Conservation (phyloP, 2,329 filamentous ascomycete genomes). For the Fusarium albosuccineum region DNA sequence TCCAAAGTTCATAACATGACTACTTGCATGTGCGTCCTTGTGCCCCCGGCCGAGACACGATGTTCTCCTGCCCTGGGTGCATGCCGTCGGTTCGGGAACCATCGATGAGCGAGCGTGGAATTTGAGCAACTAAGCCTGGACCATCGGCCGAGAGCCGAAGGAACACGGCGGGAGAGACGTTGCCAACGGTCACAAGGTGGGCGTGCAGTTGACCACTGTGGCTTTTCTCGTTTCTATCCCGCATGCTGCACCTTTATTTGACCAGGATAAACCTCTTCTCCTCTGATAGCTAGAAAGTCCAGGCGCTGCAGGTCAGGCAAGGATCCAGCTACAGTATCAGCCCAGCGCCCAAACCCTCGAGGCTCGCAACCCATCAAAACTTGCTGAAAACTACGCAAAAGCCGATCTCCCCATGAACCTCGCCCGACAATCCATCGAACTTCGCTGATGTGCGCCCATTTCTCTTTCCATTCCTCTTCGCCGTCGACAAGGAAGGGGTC, state of each 20-base stretch:
- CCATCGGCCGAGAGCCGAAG: too few relatives aligned
- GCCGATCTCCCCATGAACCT: conserved; percentile 10
- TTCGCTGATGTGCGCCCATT: conserved; percentile 3
- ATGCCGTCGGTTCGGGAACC: too few relatives aligned
- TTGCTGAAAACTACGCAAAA: conserved; percentile 45
- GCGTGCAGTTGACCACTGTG: too few relatives aligned
- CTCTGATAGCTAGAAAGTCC: too few relatives aligned
- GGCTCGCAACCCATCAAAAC: conserved; percentile 34
- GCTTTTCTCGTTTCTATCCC: too few relatives aligned
- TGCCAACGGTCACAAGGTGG: too few relatives aligned
- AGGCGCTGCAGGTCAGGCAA: too few relatives aligned
- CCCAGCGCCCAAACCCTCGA: conserved; percentile 13
- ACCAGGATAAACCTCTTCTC: neutral
- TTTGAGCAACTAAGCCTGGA: too few relatives aligned
- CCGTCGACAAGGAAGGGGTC: too few relatives aligned
- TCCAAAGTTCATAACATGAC: neutral
- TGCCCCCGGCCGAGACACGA: too few relatives aligned
- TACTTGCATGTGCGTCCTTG: neutral
- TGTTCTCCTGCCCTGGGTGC: too few relatives aligned
- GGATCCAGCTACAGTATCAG: conserved; percentile 1
- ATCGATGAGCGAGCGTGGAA: too few relatives aligned
- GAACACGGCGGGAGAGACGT: neutral
- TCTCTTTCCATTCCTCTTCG: neutral
- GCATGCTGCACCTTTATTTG: neutral
- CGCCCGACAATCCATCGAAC: conserved; percentile 18